Evolutionary conservation across 345 rosid species (phyloP).

Genomic region (Luvunga scandens): DNA sequence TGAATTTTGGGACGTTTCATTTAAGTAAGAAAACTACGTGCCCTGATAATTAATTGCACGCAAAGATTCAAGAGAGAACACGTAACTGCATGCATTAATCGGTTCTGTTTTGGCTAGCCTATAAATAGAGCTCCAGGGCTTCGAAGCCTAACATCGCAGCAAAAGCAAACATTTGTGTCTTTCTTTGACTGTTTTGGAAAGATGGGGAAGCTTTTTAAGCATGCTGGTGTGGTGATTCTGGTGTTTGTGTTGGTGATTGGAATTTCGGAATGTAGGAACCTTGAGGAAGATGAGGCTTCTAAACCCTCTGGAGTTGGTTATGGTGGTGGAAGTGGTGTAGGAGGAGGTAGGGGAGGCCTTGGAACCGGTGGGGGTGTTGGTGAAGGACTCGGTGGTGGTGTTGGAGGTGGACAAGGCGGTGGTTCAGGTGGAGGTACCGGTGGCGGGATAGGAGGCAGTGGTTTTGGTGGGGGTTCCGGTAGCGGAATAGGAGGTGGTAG

Average conservation of each 20-base stretch:
- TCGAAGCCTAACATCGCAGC: neutral
- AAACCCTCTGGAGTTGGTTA: constrained; percentile 2
- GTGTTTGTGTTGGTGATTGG: constrained; percentile 30
- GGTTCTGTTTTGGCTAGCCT: neutral
- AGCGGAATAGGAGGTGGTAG: constrained; percentile 16
- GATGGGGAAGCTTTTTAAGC: constrained; percentile 29
- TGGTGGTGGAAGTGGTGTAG: constrained; percentile 1
- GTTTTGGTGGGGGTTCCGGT: no score
- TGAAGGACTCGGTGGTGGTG: neutral
- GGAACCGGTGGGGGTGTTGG: neutral
- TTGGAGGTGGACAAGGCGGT: constrained; percentile 13
- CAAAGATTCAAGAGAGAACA: neutral
- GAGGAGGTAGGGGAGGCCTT: neutral
- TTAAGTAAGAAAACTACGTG: neutral
- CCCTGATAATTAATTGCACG: neutral
- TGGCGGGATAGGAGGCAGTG: neutral
- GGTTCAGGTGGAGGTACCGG: neutral
- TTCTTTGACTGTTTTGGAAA: neutral
- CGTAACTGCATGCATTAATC: constrained; percentile 23
- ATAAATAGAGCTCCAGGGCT: constrained; percentile 6
- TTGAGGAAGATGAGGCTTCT: constrained; percentile 16
- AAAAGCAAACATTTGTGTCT: neutral
- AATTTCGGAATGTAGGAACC: constrained; percentile 35
- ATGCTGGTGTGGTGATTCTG: constrained; percentile 15
- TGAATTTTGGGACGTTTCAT: constrained; percentile 20